Evolutionary conservation across 345 rosid genomes (phyloP).

Genomic region (Iberis pinnata): DNA sequence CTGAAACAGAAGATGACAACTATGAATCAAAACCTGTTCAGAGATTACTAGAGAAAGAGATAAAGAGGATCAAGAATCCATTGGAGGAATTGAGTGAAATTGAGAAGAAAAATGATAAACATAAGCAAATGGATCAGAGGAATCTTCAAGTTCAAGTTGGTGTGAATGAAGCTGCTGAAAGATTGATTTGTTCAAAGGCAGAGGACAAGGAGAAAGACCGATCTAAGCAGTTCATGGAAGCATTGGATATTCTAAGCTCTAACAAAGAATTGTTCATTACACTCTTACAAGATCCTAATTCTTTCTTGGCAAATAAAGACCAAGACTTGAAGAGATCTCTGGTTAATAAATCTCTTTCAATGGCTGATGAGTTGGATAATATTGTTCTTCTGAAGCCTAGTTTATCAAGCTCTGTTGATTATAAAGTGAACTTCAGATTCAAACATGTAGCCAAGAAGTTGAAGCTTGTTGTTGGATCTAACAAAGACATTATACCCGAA

Average conservation of each 20-base stretch:
- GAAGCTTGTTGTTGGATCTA: constrained; percentile 41
- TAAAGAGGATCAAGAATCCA: constrained; percentile 16
- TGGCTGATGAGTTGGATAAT: constrained; percentile 25
- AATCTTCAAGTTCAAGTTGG: constrained; percentile 37
- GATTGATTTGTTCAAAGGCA: constrained; percentile 44
- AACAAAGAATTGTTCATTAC: constrained; percentile 61
- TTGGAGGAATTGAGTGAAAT: constrained; percentile 20
- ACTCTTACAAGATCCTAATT: constrained; percentile 69
- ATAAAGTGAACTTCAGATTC: constrained; percentile 38
- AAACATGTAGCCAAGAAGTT: constrained; percentile 53
- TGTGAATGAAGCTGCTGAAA: constrained; percentile 51
- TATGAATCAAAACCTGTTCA: constrained; percentile 27
- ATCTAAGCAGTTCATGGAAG: constrained; percentile 65
- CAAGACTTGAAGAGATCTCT: constrained; percentile 44
- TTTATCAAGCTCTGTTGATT: constrained; percentile 26
- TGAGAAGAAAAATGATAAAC: constrained; percentile 21
- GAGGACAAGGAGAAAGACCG: constrained; percentile 27
- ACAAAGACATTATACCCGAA: constrained; percentile 34
- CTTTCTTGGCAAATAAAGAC: constrained; percentile 49
- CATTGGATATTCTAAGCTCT: constrained; percentile 54
- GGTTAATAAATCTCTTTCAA: constrained; percentile 17
- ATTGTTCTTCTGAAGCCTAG: constrained; percentile 53
- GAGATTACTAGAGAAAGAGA: constrained; percentile 29
- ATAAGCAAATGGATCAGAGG: constrained; percentile 19
- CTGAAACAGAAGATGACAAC: constrained; percentile 29